Percentiles rank a stretch among this genome's conserved stretches.
phyloP scores from a whole-genome alignment of 139 green algal genomes.

The Pleodorina starrii region DNA sequence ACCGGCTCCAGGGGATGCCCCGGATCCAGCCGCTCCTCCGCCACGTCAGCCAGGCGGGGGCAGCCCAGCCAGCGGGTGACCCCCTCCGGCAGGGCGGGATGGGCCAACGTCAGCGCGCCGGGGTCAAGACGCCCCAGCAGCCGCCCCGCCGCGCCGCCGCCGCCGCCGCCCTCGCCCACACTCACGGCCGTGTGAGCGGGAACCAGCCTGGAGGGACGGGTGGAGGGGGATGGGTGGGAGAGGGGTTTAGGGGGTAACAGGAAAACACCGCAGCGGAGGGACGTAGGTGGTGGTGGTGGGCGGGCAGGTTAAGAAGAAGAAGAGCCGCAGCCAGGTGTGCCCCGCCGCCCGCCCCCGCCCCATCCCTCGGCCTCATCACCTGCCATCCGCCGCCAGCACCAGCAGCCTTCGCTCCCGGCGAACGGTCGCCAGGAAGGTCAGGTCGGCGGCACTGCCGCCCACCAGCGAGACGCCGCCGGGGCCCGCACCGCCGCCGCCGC shows the following conservation, averaged over 20 bases:
- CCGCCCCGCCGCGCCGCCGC: slow-evolving; percentile 38
- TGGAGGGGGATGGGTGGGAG: too few relatives aligned
- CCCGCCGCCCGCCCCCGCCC: too few relatives aligned
- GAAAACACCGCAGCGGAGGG: too few relatives aligned
- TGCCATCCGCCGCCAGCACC: slow-evolving; percentile 55
- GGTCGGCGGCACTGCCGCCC: slow-evolving; percentile 23
- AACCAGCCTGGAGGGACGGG: slow-evolving; percentile 52
- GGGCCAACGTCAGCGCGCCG: slow-evolving; percentile 55
- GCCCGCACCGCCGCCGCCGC: neutral
- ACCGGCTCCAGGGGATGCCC: slow-evolving; percentile 42
- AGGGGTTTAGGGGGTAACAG: too few relatives aligned
- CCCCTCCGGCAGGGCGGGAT: slow-evolving; percentile 57
- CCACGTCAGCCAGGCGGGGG: slow-evolving; percentile 59
- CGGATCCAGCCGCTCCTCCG: slow-evolving; percentile 58
- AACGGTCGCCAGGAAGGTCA: slow-evolving; percentile 31
- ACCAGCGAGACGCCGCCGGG: too few relatives aligned
- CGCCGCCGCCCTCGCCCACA: slow-evolving; percentile 44
- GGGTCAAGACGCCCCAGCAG: slow-evolving; percentile 71
- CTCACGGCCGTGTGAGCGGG: slow-evolving; percentile 39
- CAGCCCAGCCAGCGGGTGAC: slow-evolving; percentile 63
- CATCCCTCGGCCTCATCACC: neutral
- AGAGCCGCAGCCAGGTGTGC: too few relatives aligned
- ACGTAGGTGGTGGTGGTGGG: too few relatives aligned
- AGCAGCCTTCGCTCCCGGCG: slow-evolving; percentile 38
- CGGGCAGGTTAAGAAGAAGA: too few relatives aligned